Conservation (phyloP, 139 green algal species). For the Micractinium conductrix region DNA sequence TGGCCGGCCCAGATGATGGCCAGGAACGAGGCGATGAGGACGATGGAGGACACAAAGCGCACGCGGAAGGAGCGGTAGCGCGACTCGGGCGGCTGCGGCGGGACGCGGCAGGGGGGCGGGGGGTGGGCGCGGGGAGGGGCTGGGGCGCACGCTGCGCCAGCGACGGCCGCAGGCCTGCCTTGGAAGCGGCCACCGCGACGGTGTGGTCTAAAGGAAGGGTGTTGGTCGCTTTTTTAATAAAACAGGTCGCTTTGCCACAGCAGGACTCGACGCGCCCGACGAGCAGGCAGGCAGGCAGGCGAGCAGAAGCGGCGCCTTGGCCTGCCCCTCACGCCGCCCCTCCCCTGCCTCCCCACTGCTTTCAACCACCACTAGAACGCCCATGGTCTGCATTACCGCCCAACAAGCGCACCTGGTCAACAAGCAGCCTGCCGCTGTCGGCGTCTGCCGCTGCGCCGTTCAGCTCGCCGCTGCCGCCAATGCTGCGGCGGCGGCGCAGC, state of each 20-base stretch:
- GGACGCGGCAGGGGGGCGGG: not conserved
- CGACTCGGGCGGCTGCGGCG: not conserved
- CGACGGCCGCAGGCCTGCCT: too few relatives aligned
- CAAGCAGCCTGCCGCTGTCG: not conserved
- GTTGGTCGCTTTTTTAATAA: too few relatives aligned
- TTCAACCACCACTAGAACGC: too few relatives aligned
- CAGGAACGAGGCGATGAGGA: slow-evolving; percentile 79
- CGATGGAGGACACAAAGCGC: slow-evolving; percentile 75
- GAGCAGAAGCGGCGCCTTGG: too few relatives aligned
- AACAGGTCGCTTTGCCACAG: too few relatives aligned
- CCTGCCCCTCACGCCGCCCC: too few relatives aligned
- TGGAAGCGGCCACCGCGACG: too few relatives aligned
- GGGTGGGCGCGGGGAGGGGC: not conserved
- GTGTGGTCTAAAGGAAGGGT: too few relatives aligned
- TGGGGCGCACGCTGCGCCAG: not conserved
- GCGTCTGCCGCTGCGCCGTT: not conserved
- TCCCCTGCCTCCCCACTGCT: too few relatives aligned
- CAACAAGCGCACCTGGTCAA: slow-evolving; percentile 27
- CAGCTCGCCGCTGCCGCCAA: slow-evolving; percentile 5
- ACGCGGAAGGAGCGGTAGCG: slow-evolving; percentile 67
- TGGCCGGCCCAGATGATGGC: slow-evolving; percentile 80
- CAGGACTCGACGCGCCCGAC: too few relatives aligned
- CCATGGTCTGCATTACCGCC: too few relatives aligned
- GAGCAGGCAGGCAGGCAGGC: too few relatives aligned
- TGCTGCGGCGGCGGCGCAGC: slow-evolving; percentile 11